Conservation (phyloP, 306 rosid species). For the Cucumis melo region DNA sequence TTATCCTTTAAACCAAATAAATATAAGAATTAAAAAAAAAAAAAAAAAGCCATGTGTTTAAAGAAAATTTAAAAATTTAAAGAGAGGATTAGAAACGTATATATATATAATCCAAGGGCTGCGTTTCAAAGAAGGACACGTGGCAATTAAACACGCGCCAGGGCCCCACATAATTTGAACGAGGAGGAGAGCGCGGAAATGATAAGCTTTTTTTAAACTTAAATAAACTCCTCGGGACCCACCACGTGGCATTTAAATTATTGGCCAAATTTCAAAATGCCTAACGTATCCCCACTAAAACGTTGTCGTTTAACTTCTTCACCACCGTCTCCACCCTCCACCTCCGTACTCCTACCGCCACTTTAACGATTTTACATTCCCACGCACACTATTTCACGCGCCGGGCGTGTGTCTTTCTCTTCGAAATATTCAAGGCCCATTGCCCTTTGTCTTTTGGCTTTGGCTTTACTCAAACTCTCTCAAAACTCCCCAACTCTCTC, state of each 20-base stretch:
- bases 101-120: background rate
- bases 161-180: slow-evolving; percentile 42
- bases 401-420: slow-evolving; percentile 1
- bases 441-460: slow-evolving; percentile 27
- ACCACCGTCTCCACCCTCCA: slow-evolving; percentile 5
- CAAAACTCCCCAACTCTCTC: background rate
- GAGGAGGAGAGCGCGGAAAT: slow-evolving; percentile 78
- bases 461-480: slow-evolving; percentile 21
- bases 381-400: slow-evolving; percentile 20
- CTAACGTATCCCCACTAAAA: slow-evolving; percentile 12
- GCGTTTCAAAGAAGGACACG: background rate
- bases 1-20: too few relatives aligned
- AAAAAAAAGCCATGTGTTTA: too few relatives aligned
- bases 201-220: slow-evolving; percentile 8
- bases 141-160: background rate
- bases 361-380: background rate
- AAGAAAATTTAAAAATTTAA: background rate
- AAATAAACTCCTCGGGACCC: slow-evolving; percentile 29
- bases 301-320: slow-evolving; percentile 27
- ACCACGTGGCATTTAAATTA: slow-evolving; percentile 44
- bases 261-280: slow-evolving; percentile 21
- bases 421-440: slow-evolving; percentile 28
- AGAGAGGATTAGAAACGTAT: background rate
- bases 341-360: background rate
- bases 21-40: too few relatives aligned